Evolutionary conservation across 371 early-diverging fungal genomes (phyloP).

Genomic region (Mucor mucedo): DNA sequence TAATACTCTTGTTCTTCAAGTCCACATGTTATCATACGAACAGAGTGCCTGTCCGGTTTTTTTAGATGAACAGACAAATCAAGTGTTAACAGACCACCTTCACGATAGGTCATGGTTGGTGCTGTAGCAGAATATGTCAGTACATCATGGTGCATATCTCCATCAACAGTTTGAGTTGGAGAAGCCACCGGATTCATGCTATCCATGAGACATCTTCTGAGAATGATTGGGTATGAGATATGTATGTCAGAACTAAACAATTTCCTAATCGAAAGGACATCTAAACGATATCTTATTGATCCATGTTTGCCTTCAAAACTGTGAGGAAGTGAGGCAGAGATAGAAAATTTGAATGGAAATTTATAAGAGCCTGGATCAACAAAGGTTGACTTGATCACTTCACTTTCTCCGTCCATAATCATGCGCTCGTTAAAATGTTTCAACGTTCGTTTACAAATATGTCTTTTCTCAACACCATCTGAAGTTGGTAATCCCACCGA

Average conservation of each 20-base stretch:
- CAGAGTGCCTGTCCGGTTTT: conserved; percentile 11
- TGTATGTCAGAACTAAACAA: conserved; percentile 18
- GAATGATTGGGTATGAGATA: not conserved
- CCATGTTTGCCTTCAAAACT: conserved; percentile 26
- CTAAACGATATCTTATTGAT: conserved; percentile 13
- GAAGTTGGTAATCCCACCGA: conserved; percentile 19
- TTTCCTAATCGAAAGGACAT: conserved; percentile 1
- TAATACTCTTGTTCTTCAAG: conserved; percentile 23
- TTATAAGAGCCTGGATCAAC: conserved; percentile 20
- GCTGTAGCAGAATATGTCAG: conserved; percentile 28
- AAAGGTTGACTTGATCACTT: not conserved
- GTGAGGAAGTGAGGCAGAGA: conserved; percentile 25
- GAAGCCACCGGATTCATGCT: not conserved
- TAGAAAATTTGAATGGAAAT: conserved; percentile 23
- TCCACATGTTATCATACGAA: conserved; percentile 27
- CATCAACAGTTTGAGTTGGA: conserved; percentile 6
- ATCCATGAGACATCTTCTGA: conserved; percentile 26
- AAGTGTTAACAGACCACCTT: conserved; percentile 28
- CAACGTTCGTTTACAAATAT: conserved; percentile 1
- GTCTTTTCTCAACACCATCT: conserved; percentile 19
- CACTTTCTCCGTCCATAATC: too few relatives aligned
- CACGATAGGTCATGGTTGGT: conserved; percentile 31
- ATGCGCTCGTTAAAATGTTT: conserved; percentile 6
- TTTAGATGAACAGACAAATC: conserved; percentile 19
- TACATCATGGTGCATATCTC: conserved; percentile 11